These are phyloP conservation scores for Prunus mongolica DNA, from an alignment of 306 rosid species.

Conservation along the genomic window DNA sequence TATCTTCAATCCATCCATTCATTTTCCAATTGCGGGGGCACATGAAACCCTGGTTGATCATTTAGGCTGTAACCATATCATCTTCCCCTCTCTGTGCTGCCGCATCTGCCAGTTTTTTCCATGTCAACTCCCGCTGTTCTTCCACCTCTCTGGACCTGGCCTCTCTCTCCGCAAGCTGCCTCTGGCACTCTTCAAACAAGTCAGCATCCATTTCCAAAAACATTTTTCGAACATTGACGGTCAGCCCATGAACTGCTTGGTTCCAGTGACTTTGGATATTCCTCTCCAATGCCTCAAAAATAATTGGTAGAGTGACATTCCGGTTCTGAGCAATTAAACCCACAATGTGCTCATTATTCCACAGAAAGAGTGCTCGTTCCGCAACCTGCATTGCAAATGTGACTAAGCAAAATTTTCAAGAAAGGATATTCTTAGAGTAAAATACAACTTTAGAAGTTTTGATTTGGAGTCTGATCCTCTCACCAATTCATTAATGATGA, in stretches of 20 bases:
- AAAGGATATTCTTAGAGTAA: neutral
- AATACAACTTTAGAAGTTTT: neutral
- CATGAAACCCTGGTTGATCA: neutral
- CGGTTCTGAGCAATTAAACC: constrained; percentile 93
- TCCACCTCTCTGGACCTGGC: constrained; percentile 55
- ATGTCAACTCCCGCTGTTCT: constrained; percentile 61
- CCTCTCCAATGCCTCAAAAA: constrained; percentile 75
- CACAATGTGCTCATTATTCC: constrained; percentile 96
- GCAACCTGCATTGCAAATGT: constrained; percentile 69
- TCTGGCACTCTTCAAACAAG: constrained; percentile 84
- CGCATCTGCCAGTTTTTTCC: constrained; percentile 83
- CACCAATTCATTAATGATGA: neutral
- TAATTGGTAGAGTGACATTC: constrained; percentile 61
- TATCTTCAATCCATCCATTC: constrained; percentile 34
- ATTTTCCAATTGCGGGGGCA: constrained; percentile 1
- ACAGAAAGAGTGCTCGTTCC: constrained; percentile 85
- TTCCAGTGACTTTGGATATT: constrained; percentile 82
- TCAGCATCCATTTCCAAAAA: constrained; percentile 89
- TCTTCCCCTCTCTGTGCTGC: constrained; percentile 56
- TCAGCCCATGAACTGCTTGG: constrained; percentile 90
- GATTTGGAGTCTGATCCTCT: neutral
- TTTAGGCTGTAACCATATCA: constrained; percentile 50
- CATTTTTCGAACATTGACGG: constrained; percentile 84
- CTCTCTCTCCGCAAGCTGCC: constrained; percentile 57
- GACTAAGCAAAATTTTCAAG: neutral